Evolutionary conservation across 1,139 yeast species (phyloP), one percentile per base, ranked within the genome.

Genomic region (Blastobotrys petasosporus): DNA sequence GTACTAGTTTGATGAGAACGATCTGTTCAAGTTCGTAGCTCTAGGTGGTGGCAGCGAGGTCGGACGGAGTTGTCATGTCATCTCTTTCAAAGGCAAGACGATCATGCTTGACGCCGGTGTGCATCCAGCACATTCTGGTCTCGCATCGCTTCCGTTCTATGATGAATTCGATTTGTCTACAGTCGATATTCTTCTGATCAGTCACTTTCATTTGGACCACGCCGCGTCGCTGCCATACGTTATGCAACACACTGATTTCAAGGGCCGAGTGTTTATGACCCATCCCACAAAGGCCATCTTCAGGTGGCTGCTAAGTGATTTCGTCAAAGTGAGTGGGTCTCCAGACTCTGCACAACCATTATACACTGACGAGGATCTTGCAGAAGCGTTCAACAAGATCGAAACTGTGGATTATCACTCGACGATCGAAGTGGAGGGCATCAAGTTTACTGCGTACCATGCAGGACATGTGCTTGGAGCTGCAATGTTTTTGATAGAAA

Each of bases 11-110:
- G 48, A 44, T 30, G 49, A 44, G 12, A 15, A 51, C 20, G 73
- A 70, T 47, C 50, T 58, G 37, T 63, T 87, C 61, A 78, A 79
- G 63, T 92, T 92, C 69, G 80, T 86, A 51, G 92, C 95, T 31
- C 75, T 92, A n/a, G 99, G 99, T n/a, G 99, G 97, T n/a, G 95
- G 98, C 55, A 87, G 85, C 59, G 99, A 92, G 63, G 99, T 92
- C 8, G 99, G 99, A 4, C 70, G 99, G 51, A 86, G 96, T 39
- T 92, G 97, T 62, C 98, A 92, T 61, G 82, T 92, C 46, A 73
- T 92, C 45, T 92, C 86, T 55, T 90, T 85, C 67, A 88, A 87
- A 62, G 96, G 95, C 51, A 92, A 92, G 62, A 92, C 94, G n/a
- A 84, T 92, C 44, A 92, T 92, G 98, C 62, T 90, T 49, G 99